phyloP scores from a whole-genome alignment of 805 yeast genomes.

The Kuraishia floccosa region DNA sequence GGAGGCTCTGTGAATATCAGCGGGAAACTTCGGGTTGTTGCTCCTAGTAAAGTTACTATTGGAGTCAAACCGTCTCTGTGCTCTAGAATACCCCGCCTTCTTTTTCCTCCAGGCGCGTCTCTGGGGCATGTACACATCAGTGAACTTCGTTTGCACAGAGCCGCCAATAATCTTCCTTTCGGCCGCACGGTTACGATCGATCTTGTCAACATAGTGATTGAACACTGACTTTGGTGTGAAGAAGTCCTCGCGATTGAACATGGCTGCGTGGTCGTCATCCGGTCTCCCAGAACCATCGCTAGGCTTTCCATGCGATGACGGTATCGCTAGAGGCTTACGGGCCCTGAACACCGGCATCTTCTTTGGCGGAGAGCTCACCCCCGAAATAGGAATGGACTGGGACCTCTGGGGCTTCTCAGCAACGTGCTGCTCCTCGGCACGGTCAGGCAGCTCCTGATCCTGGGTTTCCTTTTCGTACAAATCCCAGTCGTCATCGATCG shows the following conservation, averaged over 20 bases:
- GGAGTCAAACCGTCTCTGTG: no score
- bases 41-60: no score
- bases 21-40: background rate
- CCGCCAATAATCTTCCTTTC: no score
- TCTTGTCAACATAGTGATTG: conserved; percentile 62
- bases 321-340: conserved; percentile 54
- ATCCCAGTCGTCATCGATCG: conserved; percentile 68
- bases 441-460: conserved; percentile 9
- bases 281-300: conserved; percentile 5
- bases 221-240: conserved; percentile 72
- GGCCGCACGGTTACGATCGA: conserved; percentile 24
- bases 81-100: no score
- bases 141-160: no score
- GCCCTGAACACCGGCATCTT: conserved; percentile 24
- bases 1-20: background rate
- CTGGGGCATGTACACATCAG: no score
- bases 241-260: conserved; percentile 55
- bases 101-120: no score
- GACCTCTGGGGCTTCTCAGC: conserved; percentile 3
- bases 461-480: background rate
- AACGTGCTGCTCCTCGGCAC: conserved; percentile 5
- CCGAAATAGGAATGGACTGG: conserved; percentile 5
- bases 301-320: conserved; percentile 28
- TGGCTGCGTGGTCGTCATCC: conserved; percentile 8
- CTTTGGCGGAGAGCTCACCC: conserved; percentile 5